A percentile compares a stretch with the other conserved stretches of the same genome.
These are phyloP conservation scores for Colletotrichum chlorophyti DNA, from an alignment of 2,329 filamentous ascomycete species.

Conservation along the genomic window DNA sequence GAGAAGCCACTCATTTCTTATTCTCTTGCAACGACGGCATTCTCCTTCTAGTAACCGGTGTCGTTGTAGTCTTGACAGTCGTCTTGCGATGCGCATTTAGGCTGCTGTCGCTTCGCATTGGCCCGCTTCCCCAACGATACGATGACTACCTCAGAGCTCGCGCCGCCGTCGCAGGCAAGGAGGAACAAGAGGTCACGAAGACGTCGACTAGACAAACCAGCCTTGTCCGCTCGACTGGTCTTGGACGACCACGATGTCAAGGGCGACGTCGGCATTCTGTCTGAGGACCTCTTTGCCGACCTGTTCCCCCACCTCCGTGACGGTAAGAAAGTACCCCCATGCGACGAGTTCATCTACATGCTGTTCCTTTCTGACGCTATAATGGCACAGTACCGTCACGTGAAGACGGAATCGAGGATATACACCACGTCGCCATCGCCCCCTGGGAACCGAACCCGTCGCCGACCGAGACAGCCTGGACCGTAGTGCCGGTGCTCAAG, in stretches of 20 bases:
- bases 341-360: background rate
- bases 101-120: background rate
- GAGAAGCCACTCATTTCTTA: no score
- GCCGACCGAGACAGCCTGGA: conserved; percentile 76
- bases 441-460: conserved; percentile 71
- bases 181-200: conserved; percentile 54
- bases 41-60: no score
- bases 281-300: conserved; percentile 83
- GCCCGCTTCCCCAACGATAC: background rate
- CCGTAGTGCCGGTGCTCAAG: conserved; percentile 77
- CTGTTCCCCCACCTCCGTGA: conserved; percentile 71
- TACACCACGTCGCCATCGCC: conserved; percentile 74
- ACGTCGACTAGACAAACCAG: conserved; percentile 72
- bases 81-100: conserved; percentile 15
- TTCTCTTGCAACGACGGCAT: no score
- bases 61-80: background rate
- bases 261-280: conserved; percentile 85
- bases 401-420: conserved; percentile 41
- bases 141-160: conserved; percentile 33
- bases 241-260: conserved; percentile 81
- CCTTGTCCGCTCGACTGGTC: conserved; percentile 80
- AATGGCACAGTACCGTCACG: background rate
- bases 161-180: conserved; percentile 32
- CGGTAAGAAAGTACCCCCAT: conserved; percentile 48
- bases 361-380: conserved; percentile 1